Evolutionary conservation across 192 early-diverging fungal species (phyloP).

Genomic region (Podila epicladia): DNA sequence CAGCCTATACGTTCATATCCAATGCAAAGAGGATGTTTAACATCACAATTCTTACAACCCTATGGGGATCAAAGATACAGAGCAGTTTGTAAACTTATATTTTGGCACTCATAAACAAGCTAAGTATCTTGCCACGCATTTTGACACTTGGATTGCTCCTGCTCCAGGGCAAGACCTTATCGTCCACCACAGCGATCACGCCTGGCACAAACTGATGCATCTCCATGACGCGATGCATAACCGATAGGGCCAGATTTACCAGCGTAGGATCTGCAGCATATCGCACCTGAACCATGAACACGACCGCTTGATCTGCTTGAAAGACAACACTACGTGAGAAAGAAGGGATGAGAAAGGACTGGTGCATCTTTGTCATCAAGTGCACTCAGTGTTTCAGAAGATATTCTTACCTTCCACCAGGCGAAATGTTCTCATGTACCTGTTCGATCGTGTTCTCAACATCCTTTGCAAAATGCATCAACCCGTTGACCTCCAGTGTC

Average conservation of each 20-base stretch:
- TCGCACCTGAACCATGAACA: constrained; percentile 38
- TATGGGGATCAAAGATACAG: too few relatives aligned
- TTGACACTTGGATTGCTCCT: constrained; percentile 64
- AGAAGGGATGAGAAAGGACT: neutral
- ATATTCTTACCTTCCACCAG: constrained; percentile 22
- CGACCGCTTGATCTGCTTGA: constrained; percentile 46
- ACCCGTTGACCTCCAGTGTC: constrained; percentile 72
- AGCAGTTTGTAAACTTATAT: constrained; percentile 11
- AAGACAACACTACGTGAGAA: constrained; percentile 36
- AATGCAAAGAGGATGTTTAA: neutral
- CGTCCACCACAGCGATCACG: constrained; percentile 67
- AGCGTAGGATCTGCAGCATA: neutral
- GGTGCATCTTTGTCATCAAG: neutral
- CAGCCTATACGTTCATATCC: constrained; percentile 10
- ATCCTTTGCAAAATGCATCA: constrained; percentile 75
- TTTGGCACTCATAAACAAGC: constrained; percentile 35
- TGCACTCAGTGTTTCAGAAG: neutral
- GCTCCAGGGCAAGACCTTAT: constrained; percentile 62
- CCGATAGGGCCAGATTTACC: constrained; percentile 60
- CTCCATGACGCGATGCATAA: constrained; percentile 74
- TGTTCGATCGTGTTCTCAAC: constrained; percentile 76
- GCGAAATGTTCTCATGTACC: constrained; percentile 25
- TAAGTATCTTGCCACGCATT: constrained; percentile 55
- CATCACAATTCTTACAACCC: too few relatives aligned
- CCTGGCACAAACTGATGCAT: constrained; percentile 75